Evolutionary conservation across 345 rosid genomes (phyloP), one percentile per base, ranked within the genome.

Genomic region (Nasturtium officinale): DNA sequence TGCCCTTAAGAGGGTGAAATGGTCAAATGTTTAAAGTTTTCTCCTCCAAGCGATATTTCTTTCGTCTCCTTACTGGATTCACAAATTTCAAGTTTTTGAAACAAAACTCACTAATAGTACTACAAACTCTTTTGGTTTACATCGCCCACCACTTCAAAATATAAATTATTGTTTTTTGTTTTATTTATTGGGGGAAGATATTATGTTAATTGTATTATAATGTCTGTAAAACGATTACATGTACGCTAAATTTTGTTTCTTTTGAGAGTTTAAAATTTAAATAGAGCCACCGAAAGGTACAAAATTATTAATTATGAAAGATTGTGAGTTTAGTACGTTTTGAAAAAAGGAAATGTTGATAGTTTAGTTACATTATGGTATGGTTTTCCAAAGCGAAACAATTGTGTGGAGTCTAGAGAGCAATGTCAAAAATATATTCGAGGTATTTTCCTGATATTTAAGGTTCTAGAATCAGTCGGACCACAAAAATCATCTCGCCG

Each of bases 1-100:
- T 77, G 21, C 61, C 80, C 66, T 40, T 76, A 4, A 7, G 23
- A 68, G 45, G 57, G 32, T 5, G 47, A 66, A 74, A 6, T 74
- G 0, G 53, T 57, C 32, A 73, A 21, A 25, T 35, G 3, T 20
- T 4, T 65, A 20, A 65, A 25, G 9, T 37, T 11, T 61, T 61
- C 30, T 75, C 73, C 3, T 50, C 73, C 73, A 61, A 59, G 69
- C 69, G 18, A 60, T n/a, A n/a, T n/a, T n/a, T 61, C 1, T 18
- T 68, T 68, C n/a, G 25, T 46, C 33, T 42, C 58, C 5, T 2
- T 37, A 73, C 38, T 37, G n/a, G 55, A 57, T 9, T 56, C 69
- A 75, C 57, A 59, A 28, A 35, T 66, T 67, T 26, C 55, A 67
- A 75, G 26, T 37, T 75, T 52, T 7, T 16, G 11, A 56, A 59